These are phyloP conservation scores for Citrus medica DNA, from an alignment of 345 rosid genomes.

Conservation along the genomic window DNA sequence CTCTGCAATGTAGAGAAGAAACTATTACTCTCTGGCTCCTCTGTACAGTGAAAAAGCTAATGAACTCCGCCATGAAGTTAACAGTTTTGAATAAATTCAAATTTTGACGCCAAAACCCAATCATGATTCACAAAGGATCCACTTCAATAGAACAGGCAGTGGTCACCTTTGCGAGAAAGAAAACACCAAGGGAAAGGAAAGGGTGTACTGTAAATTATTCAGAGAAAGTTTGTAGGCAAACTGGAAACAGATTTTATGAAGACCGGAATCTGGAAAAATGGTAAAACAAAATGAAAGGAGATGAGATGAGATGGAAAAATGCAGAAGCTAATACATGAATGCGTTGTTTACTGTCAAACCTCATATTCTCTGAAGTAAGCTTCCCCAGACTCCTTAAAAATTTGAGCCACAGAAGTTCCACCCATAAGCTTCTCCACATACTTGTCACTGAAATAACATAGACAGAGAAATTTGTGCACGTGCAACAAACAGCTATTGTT, in stretches of 20 bases:
- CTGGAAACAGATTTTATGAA: background rate
- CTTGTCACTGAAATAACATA: slow-evolving; percentile 29
- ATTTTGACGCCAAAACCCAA: background rate
- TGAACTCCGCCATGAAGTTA: background rate
- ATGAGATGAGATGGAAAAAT: too few relatives aligned
- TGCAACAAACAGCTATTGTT: background rate
- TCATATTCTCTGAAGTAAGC: slow-evolving; percentile 43
- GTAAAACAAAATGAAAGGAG: background rate
- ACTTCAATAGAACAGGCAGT: background rate
- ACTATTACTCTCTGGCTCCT: slow-evolving; percentile 1
- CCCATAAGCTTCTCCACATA: slow-evolving; percentile 36
- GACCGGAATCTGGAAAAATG: background rate
- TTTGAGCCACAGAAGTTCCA: slow-evolving; percentile 36
- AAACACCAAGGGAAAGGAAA: background rate
- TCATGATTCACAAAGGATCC: background rate
- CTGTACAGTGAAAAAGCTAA: background rate
- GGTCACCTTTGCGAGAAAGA: background rate
- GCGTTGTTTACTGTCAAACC: slow-evolving; percentile 18
- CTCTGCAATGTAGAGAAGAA: slow-evolving; percentile 23
- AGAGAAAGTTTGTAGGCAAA: background rate
- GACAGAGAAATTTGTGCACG: background rate
- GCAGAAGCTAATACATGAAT: background rate
- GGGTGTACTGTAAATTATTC: too few relatives aligned
- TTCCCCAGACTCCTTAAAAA: slow-evolving; percentile 38
- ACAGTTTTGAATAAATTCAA: background rate